Conservation (phyloP, 345 rosid genomes). For the Moricandia arvensis region DNA sequence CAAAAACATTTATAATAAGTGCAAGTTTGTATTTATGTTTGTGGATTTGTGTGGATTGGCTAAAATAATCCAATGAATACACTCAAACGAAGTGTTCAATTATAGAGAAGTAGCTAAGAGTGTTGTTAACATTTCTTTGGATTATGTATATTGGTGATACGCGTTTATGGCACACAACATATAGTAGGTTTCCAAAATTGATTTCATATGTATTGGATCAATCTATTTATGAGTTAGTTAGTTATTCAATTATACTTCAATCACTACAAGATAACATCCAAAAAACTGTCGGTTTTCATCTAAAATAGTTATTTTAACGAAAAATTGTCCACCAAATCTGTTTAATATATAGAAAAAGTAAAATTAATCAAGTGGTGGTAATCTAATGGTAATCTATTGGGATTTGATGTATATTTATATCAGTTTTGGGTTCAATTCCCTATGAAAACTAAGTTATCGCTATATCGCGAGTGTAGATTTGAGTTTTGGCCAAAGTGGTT, state of each 20-base stretch:
- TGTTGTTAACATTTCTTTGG: not conserved
- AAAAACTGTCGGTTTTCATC: too few relatives aligned
- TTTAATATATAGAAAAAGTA: too few relatives aligned
- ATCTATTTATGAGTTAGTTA: not conserved
- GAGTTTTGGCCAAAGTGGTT: too few relatives aligned
- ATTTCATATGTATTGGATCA: not conserved
- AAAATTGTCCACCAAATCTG: not conserved
- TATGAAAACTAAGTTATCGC: too few relatives aligned
- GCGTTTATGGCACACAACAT: not conserved
- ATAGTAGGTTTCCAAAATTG: not conserved
- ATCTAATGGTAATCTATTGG: too few relatives aligned
- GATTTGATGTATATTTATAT: too few relatives aligned
- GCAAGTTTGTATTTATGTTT: not conserved
- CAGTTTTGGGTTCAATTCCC: too few relatives aligned
- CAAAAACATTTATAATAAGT: not conserved
- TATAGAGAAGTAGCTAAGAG: not conserved
- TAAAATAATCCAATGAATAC: constrained; percentile 9
- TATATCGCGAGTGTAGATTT: too few relatives aligned
- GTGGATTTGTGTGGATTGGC: constrained; percentile 12
- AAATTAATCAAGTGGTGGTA: too few relatives aligned
- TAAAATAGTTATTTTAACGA: not conserved
- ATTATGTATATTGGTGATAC: not conserved
- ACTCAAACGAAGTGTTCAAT: constrained; percentile 4
- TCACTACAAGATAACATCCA: not conserved
- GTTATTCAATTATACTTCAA: not conserved